Percentiles rank a stretch among this genome's conserved stretches.
These are phyloP conservation scores for Grifola frondosa DNA, from an alignment of 1,284 basidiomycete genomes.

Conservation along the genomic window DNA sequence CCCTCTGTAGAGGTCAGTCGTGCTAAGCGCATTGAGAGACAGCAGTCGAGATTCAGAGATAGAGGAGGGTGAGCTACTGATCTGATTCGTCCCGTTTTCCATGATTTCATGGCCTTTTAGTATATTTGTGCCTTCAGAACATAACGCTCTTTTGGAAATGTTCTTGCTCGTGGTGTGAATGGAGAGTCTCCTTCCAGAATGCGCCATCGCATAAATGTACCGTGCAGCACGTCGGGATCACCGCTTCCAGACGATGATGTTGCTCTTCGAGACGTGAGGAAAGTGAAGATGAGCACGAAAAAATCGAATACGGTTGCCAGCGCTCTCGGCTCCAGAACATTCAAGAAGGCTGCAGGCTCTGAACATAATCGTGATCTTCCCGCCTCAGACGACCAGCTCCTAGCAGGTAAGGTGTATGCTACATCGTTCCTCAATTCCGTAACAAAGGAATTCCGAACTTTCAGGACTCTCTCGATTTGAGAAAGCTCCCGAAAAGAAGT, in stretches of 20 bases:
- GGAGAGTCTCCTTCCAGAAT: slow-evolving; percentile 41
- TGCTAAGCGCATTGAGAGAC: slow-evolving; percentile 51
- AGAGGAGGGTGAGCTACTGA: slow-evolving; percentile 55
- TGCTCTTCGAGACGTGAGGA: slow-evolving; percentile 7
- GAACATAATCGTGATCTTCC: not conserved
- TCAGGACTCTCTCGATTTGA: not conserved
- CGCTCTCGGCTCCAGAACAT: too few relatives aligned
- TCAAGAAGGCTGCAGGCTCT: not conserved
- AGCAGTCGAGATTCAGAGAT: slow-evolving; percentile 59
- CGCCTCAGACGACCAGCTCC: not conserved
- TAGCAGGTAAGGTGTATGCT: slow-evolving; percentile 2
- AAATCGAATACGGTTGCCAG: not conserved
- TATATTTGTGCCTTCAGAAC: slow-evolving; percentile 38
- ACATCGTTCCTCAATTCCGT: not conserved
- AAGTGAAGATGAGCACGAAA: not conserved
- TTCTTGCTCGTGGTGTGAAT: slow-evolving; percentile 41
- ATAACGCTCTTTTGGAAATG: slow-evolving; percentile 40
- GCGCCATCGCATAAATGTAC: too few relatives aligned
- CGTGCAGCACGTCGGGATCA: slow-evolving; percentile 1
- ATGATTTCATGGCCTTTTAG: slow-evolving; percentile 20
- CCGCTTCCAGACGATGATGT: slow-evolving; percentile 10
- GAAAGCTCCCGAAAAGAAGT: not conserved
- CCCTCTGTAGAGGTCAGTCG: slow-evolving; percentile 52
- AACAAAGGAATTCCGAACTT: not conserved
- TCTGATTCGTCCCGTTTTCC: not conserved